Conservation (phyloP, 2,329 filamentous ascomycete genomes). For the Tolypocladium pustulatum region DNA sequence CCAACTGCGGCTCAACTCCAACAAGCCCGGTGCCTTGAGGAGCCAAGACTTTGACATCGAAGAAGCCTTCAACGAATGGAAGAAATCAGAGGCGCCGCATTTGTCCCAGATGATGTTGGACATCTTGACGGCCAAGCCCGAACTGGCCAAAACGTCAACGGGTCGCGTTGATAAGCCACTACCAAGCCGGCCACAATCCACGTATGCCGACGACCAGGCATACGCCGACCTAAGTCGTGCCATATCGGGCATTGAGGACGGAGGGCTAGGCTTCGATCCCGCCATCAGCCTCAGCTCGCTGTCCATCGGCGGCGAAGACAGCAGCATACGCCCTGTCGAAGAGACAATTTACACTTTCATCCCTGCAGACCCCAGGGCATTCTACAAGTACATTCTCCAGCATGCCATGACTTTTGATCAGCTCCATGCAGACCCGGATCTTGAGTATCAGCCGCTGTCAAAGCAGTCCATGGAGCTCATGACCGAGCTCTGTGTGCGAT, state of each 20-base stretch:
- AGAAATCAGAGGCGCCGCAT: slow-evolving; percentile 76
- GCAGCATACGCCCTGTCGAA: slow-evolving; percentile 43
- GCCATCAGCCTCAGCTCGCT: slow-evolving; percentile 57
- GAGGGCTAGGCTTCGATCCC: slow-evolving; percentile 46
- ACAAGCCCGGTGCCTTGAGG: slow-evolving; percentile 65
- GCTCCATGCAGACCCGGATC: slow-evolving; percentile 41
- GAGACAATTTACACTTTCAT: slow-evolving; percentile 78
- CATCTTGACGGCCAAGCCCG: slow-evolving; percentile 76
- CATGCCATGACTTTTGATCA: slow-evolving; percentile 61
- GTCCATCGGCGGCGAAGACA: slow-evolving; percentile 45
- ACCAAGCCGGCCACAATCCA: slow-evolving; percentile 36
- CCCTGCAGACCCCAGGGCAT: slow-evolving; percentile 69
- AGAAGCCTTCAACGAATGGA: slow-evolving; percentile 83
- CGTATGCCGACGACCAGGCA: slow-evolving; percentile 36
- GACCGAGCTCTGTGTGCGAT: slow-evolving; percentile 74
- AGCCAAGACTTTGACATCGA: slow-evolving; percentile 84
- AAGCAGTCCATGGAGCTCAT: slow-evolving; percentile 73
- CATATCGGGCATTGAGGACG: slow-evolving; percentile 34
- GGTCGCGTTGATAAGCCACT: slow-evolving; percentile 46
- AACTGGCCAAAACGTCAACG: slow-evolving; percentile 68
- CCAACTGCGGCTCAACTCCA: slow-evolving; percentile 75
- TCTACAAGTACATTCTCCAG: slow-evolving; percentile 73
- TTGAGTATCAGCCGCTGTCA: slow-evolving; percentile 49
- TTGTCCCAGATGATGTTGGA: slow-evolving; percentile 90
- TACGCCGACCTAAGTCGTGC: slow-evolving; percentile 43